Evolutionary conservation across 1,284 basidiomycete species (phyloP).

Genomic region (Cryptococcus wingfieldii): DNA sequence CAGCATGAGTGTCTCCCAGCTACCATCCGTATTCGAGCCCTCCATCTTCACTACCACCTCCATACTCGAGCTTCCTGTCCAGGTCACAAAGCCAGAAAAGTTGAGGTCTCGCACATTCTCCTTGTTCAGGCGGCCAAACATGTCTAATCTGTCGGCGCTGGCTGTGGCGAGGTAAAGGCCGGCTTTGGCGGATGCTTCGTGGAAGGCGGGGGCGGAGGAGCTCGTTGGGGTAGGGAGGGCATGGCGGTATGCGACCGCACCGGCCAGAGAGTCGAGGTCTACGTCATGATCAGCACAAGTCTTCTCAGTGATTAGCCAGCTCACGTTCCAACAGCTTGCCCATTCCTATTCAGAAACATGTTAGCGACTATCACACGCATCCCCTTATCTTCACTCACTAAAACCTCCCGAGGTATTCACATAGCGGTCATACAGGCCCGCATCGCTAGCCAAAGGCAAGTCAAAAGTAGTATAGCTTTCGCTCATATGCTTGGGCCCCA

Average conservation of each 20-base stretch:
- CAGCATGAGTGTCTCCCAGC: constrained; percentile 55
- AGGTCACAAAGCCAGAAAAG: constrained; percentile 72
- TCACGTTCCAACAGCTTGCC: constrained; percentile 48
- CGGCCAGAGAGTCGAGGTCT: constrained; percentile 73
- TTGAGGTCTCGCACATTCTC: constrained; percentile 59
- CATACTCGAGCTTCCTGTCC: constrained; percentile 70
- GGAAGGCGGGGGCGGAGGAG: constrained; percentile 38
- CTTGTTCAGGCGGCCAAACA: constrained; percentile 43
- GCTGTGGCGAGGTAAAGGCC: constrained; percentile 79
- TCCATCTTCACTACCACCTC: constrained; percentile 80
- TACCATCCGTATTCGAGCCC: constrained; percentile 48
- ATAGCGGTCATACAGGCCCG: constrained; percentile 40
- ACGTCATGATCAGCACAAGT: background rate
- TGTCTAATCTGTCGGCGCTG: constrained; percentile 62
- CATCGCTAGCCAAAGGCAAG: constrained; percentile 42
- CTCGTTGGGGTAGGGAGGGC: constrained; percentile 52
- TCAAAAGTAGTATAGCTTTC: constrained; percentile 46
- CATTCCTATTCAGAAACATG: constrained; percentile 31
- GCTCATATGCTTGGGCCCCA: constrained; percentile 43
- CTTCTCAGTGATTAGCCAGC: constrained; percentile 2
- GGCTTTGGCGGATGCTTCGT: constrained; percentile 57
- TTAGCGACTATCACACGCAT: background rate
- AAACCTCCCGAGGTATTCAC: constrained; percentile 47
- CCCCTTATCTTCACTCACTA: constrained; percentile 23
- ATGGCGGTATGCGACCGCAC: constrained; percentile 76